phyloP scores from a whole-genome alignment of 2,329 filamentous ascomycete species.

The Lasiodiplodia theobromae region DNA sequence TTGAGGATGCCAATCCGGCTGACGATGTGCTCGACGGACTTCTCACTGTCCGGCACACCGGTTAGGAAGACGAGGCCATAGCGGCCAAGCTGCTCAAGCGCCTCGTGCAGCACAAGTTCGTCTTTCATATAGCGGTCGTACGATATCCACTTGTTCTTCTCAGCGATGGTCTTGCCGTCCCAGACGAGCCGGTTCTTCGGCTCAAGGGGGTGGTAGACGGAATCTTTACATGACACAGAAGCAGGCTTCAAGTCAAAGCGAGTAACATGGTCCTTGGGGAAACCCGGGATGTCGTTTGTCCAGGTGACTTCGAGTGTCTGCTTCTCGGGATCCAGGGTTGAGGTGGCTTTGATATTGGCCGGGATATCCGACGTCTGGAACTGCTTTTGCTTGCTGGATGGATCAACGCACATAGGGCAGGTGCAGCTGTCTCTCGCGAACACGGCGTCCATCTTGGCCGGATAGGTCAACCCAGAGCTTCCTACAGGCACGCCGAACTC shows the following conservation, averaged over 20 bases:
- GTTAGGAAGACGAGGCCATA: constrained; percentile 80
- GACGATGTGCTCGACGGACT: constrained; percentile 72
- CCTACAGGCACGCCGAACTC: constrained; percentile 9
- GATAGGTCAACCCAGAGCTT: constrained; percentile 1
- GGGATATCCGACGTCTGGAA: constrained; percentile 73
- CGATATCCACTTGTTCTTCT: constrained; percentile 64
- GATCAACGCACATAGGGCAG: constrained; percentile 65
- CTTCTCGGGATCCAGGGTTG: constrained; percentile 46
- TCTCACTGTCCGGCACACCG: constrained; percentile 72
- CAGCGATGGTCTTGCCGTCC: constrained; percentile 47
- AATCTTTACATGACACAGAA: constrained; percentile 5
- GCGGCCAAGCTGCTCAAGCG: constrained; percentile 67
- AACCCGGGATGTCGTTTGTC: constrained; percentile 61
- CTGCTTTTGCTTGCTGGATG: constrained; percentile 66
- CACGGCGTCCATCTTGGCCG: constrained; percentile 14
- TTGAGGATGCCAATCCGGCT: constrained; percentile 78
- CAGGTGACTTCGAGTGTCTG: constrained; percentile 66
- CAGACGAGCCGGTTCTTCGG: constrained; percentile 36
- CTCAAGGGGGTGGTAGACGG: constrained; percentile 37
- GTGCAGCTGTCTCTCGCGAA: constrained; percentile 61
- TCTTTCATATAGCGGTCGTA: constrained; percentile 75
- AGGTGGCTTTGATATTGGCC: constrained; percentile 45
- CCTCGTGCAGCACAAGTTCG: constrained; percentile 64
- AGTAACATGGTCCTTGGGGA: constrained; percentile 51
- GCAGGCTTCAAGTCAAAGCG: constrained; percentile 34